Conservation (phyloP, 2,329 filamentous ascomycete genomes). For the Erysiphe neolycopersici region DNA sequence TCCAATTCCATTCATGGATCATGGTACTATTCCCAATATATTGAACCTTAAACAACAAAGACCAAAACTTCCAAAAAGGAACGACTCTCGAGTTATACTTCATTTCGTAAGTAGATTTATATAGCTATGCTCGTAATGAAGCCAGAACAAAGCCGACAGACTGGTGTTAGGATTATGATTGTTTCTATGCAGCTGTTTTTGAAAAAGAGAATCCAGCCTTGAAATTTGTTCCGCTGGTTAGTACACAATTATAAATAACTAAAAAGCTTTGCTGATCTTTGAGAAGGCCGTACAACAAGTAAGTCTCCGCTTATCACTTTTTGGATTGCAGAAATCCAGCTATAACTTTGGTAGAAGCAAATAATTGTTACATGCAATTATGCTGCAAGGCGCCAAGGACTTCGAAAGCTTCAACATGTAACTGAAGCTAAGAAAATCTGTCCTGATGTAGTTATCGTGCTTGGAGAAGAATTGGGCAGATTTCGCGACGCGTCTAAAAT, state of each 20-base stretch:
- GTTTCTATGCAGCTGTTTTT: slow-evolving; percentile 76
- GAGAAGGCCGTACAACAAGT: slow-evolving; percentile 13
- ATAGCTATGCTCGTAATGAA: too few relatives aligned
- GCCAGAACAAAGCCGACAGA: neutral
- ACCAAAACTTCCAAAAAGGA: slow-evolving; percentile 2
- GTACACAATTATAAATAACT: neutral
- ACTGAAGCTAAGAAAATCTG: slow-evolving; percentile 55
- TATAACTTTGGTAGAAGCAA: slow-evolving; percentile 22
- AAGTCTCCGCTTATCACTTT: slow-evolving; percentile 1
- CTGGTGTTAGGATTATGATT: slow-evolving; percentile 42
- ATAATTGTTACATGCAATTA: slow-evolving; percentile 91
- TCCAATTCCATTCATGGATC: too few relatives aligned
- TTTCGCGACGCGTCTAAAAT: slow-evolving; percentile 72
- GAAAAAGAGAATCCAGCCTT: slow-evolving; percentile 55
- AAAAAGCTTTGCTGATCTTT: slow-evolving; percentile 4
- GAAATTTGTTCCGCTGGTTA: slow-evolving; percentile 46
- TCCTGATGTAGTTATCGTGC: slow-evolving; percentile 59
- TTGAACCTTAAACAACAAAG: neutral
- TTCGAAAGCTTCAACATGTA: slow-evolving; percentile 66
- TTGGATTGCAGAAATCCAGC: neutral
- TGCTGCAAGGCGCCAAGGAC: slow-evolving; percentile 45
- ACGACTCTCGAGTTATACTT: slow-evolving; percentile 6
- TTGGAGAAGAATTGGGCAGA: slow-evolving; percentile 62
- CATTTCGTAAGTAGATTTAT: slow-evolving; percentile 32
- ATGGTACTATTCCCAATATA: too few relatives aligned